Evolutionary conservation across 2,329 filamentous ascomycete genomes (phyloP), one percentile per base, ranked within the genome.

Genomic region (Trichothecium sympodiale): DNA sequence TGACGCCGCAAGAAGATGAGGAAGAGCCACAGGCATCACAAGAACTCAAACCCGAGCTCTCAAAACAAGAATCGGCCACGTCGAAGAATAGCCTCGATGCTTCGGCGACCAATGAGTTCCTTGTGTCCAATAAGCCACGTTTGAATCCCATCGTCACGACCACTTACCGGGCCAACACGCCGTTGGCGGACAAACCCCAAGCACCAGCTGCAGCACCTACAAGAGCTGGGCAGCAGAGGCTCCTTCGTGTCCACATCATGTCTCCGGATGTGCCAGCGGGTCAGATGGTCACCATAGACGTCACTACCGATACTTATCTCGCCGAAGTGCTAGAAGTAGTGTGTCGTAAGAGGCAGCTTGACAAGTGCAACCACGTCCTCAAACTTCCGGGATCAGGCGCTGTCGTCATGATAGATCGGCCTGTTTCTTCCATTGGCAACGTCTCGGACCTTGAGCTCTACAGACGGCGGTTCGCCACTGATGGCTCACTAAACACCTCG

Each of bases 261-360:
- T 77, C 74, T 5, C 71, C 77, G 0, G 81, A 87, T 50, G 66
- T 76, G 5, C 70, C 80, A 8, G 75, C 83, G 32, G 80, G 81
- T n/a, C 80, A 81, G 49, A 76, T 78, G 61, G 71, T 85, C 17
- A 80, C 77, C 2, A 62, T 88, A 14, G 77, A 83, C 42, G 83
- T 85, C 31, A 88, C 81, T 0, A 86, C 82, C 0, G 83, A 89
- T 46, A 89, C 80, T 20, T 91, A 88, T 53, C 74, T 91, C 31
- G 83, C 81, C 30, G 83, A 91, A 54, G 76, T 91, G 18, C 75
- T 89, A 35, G 83, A 89, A 50, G 68, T 77, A 44, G 79, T 84
- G 3, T 91, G 84, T 54, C 74, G 78, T 29, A 84, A 83, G 56
- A 69, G 86, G 30, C 77, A 83, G 39, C 64, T 91, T 0, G 85